Percentiles rank a stretch among this genome's conserved stretches.
These are phyloP conservation scores for Aspergillus awamori DNA, from an alignment of 2,329 filamentous ascomycete species.

Conservation along the genomic window DNA sequence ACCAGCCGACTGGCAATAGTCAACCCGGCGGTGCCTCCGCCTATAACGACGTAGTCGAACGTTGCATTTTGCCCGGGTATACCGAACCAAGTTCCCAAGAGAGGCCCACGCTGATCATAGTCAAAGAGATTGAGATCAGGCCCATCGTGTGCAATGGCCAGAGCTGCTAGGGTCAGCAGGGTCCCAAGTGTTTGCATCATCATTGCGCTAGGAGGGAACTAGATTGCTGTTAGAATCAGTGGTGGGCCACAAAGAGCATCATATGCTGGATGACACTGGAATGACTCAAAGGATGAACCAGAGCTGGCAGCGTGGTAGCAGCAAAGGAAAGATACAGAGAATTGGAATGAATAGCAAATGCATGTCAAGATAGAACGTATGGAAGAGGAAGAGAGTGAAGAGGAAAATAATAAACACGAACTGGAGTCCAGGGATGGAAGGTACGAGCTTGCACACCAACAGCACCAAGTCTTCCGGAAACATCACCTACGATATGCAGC, in stretches of 20 bases:
- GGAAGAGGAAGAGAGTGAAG: too few species aligned
- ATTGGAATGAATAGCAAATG: background rate
- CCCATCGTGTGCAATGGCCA: slow-evolving; percentile 6
- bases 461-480: background rate
- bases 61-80: slow-evolving; percentile 23
- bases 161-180: slow-evolving; percentile 2
- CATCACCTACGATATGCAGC: background rate
- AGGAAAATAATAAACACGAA: too few species aligned
- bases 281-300: background rate
- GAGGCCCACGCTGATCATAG: slow-evolving; percentile 19
- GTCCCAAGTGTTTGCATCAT: slow-evolving; percentile 7
- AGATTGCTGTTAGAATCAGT: background rate
- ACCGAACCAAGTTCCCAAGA: slow-evolving; percentile 25
- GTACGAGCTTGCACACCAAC: background rate
- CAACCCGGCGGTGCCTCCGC: slow-evolving; percentile 32
- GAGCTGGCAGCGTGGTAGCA: background rate
- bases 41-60: slow-evolving; percentile 30
- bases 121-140: slow-evolving; percentile 23
- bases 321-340: background rate
- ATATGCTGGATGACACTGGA: background rate
- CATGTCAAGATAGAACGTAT: background rate
- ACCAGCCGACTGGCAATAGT: slow-evolving; percentile 29
- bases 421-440: background rate
- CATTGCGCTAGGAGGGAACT: background rate
- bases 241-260: background rate